A percentile compares a stretch with the other conserved stretches of the same genome.
phyloP scores from a whole-genome alignment of 2,329 filamentous ascomycete genomes.

The Diplocarpon rosae region DNA sequence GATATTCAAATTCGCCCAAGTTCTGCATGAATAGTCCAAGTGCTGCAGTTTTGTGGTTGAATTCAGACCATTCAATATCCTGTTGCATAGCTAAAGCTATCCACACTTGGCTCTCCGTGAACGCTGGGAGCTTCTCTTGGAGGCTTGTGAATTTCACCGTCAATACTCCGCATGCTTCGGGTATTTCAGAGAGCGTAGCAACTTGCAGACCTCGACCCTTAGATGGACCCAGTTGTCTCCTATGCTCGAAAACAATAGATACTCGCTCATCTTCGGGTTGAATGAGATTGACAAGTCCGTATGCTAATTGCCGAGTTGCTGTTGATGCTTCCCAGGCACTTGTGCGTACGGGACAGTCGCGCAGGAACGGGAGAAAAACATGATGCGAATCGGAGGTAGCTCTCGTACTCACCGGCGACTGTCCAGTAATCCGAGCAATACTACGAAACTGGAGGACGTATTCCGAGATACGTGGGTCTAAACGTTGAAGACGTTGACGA shows the following conservation, averaged over 20 bases:
- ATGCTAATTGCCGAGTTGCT: constrained; percentile 40
- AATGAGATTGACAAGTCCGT: constrained; percentile 37
- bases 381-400: constrained; percentile 19
- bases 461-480: constrained; percentile 42
- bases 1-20: constrained; percentile 3
- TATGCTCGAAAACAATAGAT: constrained; percentile 22
- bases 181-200: constrained; percentile 16
- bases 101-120: constrained; percentile 18
- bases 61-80: constrained; percentile 22
- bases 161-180: constrained; percentile 17
- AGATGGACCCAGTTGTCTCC: constrained; percentile 20
- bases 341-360: constrained; percentile 43
- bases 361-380: constrained; percentile 55
- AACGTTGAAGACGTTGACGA: constrained; percentile 9
- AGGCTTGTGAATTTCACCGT: constrained; percentile 11
- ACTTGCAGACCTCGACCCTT: constrained; percentile 21
- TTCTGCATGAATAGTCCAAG: constrained; percentile 8
- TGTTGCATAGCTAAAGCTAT: constrained; percentile 21
- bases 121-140: constrained; percentile 7
- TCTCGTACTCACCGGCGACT: constrained; percentile 19
- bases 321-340: constrained; percentile 47
- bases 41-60: constrained; percentile 15
- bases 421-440: constrained; percentile 16
- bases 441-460: constrained; percentile 33
- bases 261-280: constrained; percentile 17